Conservation (phyloP, 768 basidiomycete species). For the Leucosporidium scottii region DNA sequence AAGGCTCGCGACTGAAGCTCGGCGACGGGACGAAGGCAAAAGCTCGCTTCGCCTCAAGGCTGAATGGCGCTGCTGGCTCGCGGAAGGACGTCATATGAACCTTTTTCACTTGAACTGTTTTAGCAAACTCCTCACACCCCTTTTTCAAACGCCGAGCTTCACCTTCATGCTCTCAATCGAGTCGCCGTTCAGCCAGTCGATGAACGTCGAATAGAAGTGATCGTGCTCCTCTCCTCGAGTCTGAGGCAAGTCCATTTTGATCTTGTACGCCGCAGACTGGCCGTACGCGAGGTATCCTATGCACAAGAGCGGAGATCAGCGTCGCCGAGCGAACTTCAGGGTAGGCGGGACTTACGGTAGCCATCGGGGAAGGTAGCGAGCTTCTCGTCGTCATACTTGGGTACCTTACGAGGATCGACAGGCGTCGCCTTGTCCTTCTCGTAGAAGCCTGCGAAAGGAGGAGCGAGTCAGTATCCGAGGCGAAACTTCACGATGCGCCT, state of each 20-base stretch:
- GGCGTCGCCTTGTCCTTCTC: conserved; percentile 27
- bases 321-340: no score
- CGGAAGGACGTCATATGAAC: no score
- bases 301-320: not conserved
- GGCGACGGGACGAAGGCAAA: no score
- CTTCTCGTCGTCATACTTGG: conserved; percentile 32
- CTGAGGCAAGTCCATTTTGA: conserved; percentile 7
- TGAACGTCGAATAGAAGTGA: conserved; percentile 31
- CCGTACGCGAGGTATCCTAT: conserved; percentile 34
- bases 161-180: conserved; percentile 34
- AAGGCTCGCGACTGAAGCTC: no score
- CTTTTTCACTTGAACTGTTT: no score
- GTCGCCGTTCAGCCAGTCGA: conserved; percentile 33
- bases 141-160: conserved; percentile 28
- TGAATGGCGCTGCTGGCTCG: no score
- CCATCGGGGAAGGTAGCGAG: conserved; percentile 35
- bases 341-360: conserved; percentile 29
- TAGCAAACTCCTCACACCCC: not conserved
- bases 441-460: conserved; percentile 13
- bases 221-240: conserved; percentile 32
- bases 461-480: no score
- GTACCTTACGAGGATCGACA: conserved; percentile 34
- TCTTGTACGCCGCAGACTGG: conserved; percentile 13
- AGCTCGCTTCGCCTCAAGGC: no score
- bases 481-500: not conserved